These are phyloP conservation scores for Naganishia albida DNA, from an alignment of 1,284 basidiomycete genomes.

Conservation along the genomic window DNA sequence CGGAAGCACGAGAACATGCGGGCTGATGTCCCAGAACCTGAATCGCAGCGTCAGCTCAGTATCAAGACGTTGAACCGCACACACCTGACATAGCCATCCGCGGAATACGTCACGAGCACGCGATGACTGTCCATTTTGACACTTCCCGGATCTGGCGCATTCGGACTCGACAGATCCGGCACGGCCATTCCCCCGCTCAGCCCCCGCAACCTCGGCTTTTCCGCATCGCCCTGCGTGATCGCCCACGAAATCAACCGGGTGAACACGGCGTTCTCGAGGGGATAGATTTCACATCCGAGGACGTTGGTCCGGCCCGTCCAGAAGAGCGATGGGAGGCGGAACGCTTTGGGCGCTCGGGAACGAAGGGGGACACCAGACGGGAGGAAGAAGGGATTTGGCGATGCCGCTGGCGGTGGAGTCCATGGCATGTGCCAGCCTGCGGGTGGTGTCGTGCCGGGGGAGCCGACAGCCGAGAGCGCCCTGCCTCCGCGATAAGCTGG, in stretches of 20 bases:
- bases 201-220: constrained; percentile 44
- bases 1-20: constrained; percentile 63
- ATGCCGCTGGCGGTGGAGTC: constrained; percentile 38
- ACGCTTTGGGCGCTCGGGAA: constrained; percentile 35
- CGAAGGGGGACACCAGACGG: constrained; percentile 34
- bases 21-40: constrained; percentile 59
- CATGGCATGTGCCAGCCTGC: constrained; percentile 50
- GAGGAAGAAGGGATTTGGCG: constrained; percentile 39
- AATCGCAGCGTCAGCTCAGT: neutral
- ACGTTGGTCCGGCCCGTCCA: constrained; percentile 49
- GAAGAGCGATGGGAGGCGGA: constrained; percentile 46
- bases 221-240: constrained; percentile 43
- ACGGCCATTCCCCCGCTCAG: constrained; percentile 52
- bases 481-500: constrained; percentile 8
- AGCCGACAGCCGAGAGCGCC: neutral
- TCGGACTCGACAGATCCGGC: constrained; percentile 48
- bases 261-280: constrained; percentile 48
- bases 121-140: constrained; percentile 63
- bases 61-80: neutral
- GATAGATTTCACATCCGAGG: constrained; percentile 46
- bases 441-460: constrained; percentile 30
- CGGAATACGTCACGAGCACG: constrained; percentile 67
- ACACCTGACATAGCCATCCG: constrained; percentile 65
- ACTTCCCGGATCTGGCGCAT: constrained; percentile 49
- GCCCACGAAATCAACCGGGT: constrained; percentile 48